Evolutionary conservation across 2,329 filamentous ascomycete genomes (phyloP).

Genomic region (Fusarium pseudograminearum): DNA sequence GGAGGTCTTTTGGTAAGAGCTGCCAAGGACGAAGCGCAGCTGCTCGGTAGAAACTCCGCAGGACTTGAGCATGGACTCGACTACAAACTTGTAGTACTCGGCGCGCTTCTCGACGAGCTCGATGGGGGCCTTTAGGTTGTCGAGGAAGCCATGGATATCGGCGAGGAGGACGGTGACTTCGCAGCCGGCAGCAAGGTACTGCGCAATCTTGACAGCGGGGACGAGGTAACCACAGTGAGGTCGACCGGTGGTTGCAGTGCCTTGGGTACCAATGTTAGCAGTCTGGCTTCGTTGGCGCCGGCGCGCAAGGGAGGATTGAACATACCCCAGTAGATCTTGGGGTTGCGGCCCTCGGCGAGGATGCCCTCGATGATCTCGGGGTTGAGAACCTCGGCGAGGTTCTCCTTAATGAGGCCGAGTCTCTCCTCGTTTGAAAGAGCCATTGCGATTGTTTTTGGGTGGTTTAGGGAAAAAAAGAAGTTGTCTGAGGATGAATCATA

Average conservation of each 20-base stretch:
- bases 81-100: slow-evolving; percentile 83
- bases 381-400: slow-evolving; percentile 85
- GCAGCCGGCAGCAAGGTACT: slow-evolving; percentile 87
- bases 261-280: slow-evolving; percentile 50
- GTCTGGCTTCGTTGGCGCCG: neutral
- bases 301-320: neutral
- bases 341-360: slow-evolving; percentile 74
- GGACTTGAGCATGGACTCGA: slow-evolving; percentile 79
- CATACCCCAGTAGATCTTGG: slow-evolving; percentile 86
- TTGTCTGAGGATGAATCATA: slow-evolving; percentile 2
- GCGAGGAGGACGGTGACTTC: slow-evolving; percentile 82
- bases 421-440: slow-evolving; percentile 61
- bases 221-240: slow-evolving; percentile 93
- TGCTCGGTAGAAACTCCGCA: slow-evolving; percentile 83
- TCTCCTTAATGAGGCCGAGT: slow-evolving; percentile 81
- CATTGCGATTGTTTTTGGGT: slow-evolving; percentile 12
- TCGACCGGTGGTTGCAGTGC: slow-evolving; percentile 85
- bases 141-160: slow-evolving; percentile 81
- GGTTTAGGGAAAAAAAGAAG: neutral
- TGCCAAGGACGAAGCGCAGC: slow-evolving; percentile 86
- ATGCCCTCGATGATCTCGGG: slow-evolving; percentile 84
- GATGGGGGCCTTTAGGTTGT: slow-evolving; percentile 87
- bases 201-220: slow-evolving; percentile 88
- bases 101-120: slow-evolving; percentile 86
- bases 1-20: slow-evolving; percentile 78